These are phyloP conservation scores for Fraxinus velutina DNA, from an alignment of 305 asterid species.

Conservation along the genomic window DNA sequence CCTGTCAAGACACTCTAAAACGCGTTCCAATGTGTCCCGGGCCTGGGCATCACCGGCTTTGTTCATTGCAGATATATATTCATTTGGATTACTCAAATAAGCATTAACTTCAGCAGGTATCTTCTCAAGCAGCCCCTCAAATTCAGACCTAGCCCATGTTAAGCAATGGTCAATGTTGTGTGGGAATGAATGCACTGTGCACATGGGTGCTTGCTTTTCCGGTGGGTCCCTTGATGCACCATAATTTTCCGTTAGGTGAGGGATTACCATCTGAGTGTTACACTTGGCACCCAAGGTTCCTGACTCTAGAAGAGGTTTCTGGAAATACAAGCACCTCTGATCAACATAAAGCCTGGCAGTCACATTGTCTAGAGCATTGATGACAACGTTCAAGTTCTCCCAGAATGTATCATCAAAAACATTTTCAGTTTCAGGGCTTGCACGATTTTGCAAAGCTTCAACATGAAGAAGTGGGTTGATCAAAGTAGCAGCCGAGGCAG, in stretches of 20 bases:
- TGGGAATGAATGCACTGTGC: constrained; percentile 45
- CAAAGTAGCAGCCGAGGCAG: constrained; percentile 38
- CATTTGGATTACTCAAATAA: constrained; percentile 32
- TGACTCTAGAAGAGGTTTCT: constrained; percentile 39
- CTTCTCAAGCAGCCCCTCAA: constrained; percentile 42
- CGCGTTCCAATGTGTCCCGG: constrained; percentile 37
- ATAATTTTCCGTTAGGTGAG: constrained; percentile 41
- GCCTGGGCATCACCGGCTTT: constrained; percentile 44
- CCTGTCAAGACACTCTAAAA: constrained; percentile 36
- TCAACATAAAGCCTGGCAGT: constrained; percentile 45
- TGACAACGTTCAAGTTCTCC: constrained; percentile 38
- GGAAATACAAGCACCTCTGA: constrained; percentile 42
- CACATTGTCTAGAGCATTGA: constrained; percentile 44
- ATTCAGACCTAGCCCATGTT: constrained; percentile 46
- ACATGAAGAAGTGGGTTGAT: constrained; percentile 35
- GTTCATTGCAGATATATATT: constrained; percentile 35
- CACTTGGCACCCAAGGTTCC: constrained; percentile 47
- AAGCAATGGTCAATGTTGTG: constrained; percentile 44
- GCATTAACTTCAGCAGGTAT: constrained; percentile 43
- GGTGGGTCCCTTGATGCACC: constrained; percentile 50
- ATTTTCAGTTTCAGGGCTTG: constrained; percentile 39
- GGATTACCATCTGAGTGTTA: constrained; percentile 44
- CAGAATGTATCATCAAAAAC: constrained; percentile 39
- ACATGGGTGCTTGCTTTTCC: constrained; percentile 44
- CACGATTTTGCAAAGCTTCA: constrained; percentile 47